These are phyloP conservation scores for Sphaerulina musiva DNA, from an alignment of 2,329 filamentous ascomycete genomes.

Conservation along the genomic window DNA sequence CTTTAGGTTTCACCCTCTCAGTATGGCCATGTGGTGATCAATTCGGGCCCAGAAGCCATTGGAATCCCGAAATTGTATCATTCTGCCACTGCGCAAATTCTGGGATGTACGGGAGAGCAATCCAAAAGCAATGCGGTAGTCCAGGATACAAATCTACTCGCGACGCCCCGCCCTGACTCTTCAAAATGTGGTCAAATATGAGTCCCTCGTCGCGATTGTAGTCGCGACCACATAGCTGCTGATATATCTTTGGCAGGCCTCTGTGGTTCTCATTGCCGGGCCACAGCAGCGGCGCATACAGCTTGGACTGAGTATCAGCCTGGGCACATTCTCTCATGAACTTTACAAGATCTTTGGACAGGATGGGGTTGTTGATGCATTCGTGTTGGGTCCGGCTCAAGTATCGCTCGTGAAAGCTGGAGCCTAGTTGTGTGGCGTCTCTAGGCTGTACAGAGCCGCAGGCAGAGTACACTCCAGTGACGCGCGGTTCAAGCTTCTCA, in stretches of 20 bases:
- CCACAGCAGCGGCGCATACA: conserved; percentile 14
- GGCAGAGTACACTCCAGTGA: conserved; percentile 35
- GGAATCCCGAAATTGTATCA: conserved; percentile 30
- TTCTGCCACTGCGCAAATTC: conserved; percentile 25
- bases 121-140: conserved; percentile 40
- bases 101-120: conserved; percentile 25
- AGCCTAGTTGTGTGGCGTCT: conserved; percentile 24
- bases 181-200: conserved; percentile 45
- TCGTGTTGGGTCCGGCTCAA: conserved; percentile 38
- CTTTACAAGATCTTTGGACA: conserved; percentile 14
- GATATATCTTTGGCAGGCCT: conserved; percentile 42
- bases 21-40: neutral
- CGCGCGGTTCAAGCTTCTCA: conserved; percentile 28
- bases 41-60: conserved; percentile 25
- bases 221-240: conserved; percentile 48
- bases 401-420: conserved; percentile 33
- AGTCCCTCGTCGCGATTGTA: conserved; percentile 47
- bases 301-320: conserved; percentile 8
- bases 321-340: conserved; percentile 12
- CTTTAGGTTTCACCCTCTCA: too few species aligned
- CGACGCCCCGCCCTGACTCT: conserved; percentile 40
- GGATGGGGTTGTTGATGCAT: conserved; percentile 28
- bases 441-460: conserved; percentile 40
- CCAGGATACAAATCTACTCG: conserved; percentile 40
- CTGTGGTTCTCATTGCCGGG: conserved; percentile 21